A percentile compares a stretch with the other conserved stretches of the same genome.
phyloP scores from a whole-genome alignment of 495 filamentous ascomycete genomes.

The Penicillium silybi region DNA sequence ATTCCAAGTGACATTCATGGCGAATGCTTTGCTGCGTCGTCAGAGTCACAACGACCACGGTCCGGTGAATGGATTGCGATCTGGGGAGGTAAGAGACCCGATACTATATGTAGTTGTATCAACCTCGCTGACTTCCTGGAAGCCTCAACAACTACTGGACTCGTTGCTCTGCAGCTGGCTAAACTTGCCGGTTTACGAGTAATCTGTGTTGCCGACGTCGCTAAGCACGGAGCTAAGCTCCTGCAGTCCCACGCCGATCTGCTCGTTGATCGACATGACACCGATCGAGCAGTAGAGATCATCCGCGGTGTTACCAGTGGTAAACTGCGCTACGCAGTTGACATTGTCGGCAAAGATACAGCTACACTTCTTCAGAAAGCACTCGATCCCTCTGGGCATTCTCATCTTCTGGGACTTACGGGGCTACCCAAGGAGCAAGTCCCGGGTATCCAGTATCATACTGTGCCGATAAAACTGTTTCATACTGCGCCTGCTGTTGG shows the following conservation, averaged over 20 bases:
- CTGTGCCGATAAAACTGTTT: conserved; percentile 66
- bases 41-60: conserved; percentile 38
- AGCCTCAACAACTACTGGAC: conserved; percentile 59
- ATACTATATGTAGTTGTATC: neutral
- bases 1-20: conserved; percentile 50
- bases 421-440: conserved; percentile 53
- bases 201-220: conserved; percentile 57
- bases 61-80: conserved; percentile 62
- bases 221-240: conserved; percentile 55
- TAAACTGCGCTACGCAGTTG: conserved; percentile 57
- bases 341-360: conserved; percentile 57
- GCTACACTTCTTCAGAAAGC: conserved; percentile 48
- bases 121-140: neutral
- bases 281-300: conserved; percentile 56
- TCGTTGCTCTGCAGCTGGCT: conserved; percentile 56
- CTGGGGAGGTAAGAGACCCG: conserved; percentile 56
- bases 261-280: conserved; percentile 58
- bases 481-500: conserved; percentile 57
- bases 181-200: conserved; percentile 55
- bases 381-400: conserved; percentile 31
- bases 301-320: conserved; percentile 50
- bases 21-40: conserved; percentile 49
- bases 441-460: conserved; percentile 49
- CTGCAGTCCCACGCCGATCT: conserved; percentile 51
- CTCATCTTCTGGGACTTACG: conserved; percentile 60